Base-by-base conservation (phyloP, 176 grass and related monocot species). In the Microstegium vimineum region DNA sequence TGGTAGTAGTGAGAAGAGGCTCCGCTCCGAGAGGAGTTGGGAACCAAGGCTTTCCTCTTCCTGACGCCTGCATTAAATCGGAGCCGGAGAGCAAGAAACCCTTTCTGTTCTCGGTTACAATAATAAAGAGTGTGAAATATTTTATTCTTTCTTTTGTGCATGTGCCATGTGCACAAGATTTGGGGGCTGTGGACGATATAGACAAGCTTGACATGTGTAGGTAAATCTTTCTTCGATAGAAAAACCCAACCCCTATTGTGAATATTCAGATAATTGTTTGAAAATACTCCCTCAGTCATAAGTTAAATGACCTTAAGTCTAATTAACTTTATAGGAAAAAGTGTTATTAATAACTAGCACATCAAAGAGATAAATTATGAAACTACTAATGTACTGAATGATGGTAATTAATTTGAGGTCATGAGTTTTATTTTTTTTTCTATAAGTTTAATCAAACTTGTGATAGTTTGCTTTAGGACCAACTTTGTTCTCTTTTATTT, bases 111-210 rank as follows among this genome's bases (percentile, higher is more conserved):
- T 56, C 27, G 42, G 51, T 3, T 54, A 52, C 18, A 20, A 20
- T 8, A n/a, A n/a, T 42, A 61, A 27, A 14, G 42, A 15, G 60
- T 3, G 20, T 17, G 60, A 11, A 22, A 69, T 68, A 68, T 46
- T 68, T 71, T 85, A 76, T 57, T 54, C 11, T 81, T 81, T 63
- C 14, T 20, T 22, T n/a, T 25, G 0, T n/a, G 52, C 77, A 85
- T 76, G 77, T 89, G 87, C 27, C 71, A 85, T 81, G 77, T 85
- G 87, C 27, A 70, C 8, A 70, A 62, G 33, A 49, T 85, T 15
- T 70, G 20, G 17, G 12, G 26, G 22, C 13, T 8, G 12, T 14
- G 80, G 23, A 47, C 22, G 17, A 13, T 3, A 12, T 10, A 56
- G 22, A 57, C 54, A 25, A 10, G 54, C 22, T 56, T 11, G 54